Evolutionary conservation across 2,329 filamentous ascomycete species (phyloP), one percentile per base, ranked within the genome.

Genomic region (Cladophialophora carrionii): DNA sequence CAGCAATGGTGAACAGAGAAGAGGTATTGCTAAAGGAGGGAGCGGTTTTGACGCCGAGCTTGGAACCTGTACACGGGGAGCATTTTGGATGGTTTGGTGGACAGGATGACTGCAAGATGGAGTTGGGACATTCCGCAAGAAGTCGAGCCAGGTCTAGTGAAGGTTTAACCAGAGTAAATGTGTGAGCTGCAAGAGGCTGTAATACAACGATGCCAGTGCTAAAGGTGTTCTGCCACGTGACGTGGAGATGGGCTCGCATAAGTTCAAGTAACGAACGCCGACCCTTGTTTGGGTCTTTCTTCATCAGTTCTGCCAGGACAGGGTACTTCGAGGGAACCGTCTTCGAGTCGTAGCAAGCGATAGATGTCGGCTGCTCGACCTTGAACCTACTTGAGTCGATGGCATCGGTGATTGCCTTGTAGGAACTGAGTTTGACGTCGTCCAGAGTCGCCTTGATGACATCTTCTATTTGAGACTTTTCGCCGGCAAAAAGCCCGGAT

Each of bases 201-300:
- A 96, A 81, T 2, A 97, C 87, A 4, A 88, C 85, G 63, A 98
- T 89, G 32, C 95, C 94, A 46, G 85, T 83, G 0, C 85, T 81
- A 76, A 95, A 96, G 24, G 83, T 83, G 71, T 89, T 90, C 74
- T 96, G 92, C 86, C 95, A 98, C 10, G 88, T 90, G 61, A 84
- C 84, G 75, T 97, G 93, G 3, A 98, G 83, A 76, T 98, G 95
- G 1, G 88, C 85, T 73, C 90, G 93, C 74, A 97, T 90, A 65
- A 98, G 84, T 53, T 85, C 80, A 64, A 89, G 89, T 37, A 98
- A 85, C 57, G 84, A 81, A 61, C 79, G 78, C 26, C 94, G 81
- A 2, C 89, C 91, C 53, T 83, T 80, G 32, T 85, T 83, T 14
- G 83, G 83, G 61, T 83, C 80, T 37, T 82, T 80, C 4, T 79